Evolutionary conservation across 2,329 filamentous ascomycete species (phyloP), one percentile per base, ranked within the genome.

Genomic region (Hymenoscyphus albidus): DNA sequence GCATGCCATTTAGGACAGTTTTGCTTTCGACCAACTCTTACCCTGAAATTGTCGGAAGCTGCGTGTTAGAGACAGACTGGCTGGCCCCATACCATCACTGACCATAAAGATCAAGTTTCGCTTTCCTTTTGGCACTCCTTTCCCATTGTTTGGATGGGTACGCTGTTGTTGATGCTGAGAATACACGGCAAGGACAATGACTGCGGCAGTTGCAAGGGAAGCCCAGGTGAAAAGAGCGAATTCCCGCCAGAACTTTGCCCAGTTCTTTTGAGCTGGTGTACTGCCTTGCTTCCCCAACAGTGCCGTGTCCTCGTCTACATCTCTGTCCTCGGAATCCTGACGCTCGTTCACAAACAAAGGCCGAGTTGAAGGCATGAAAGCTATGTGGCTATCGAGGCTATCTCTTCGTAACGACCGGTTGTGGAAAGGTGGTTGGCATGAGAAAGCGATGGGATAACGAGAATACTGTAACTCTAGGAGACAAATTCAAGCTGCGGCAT

Each of bases 51-150:
- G 95, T 70, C 91, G 87, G 80, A 90, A 99, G 74, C 88, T 91
- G 64, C 95, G 85, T 6, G 95, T 97, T 75, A 99, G 78, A 32
- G 90, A 90, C 62, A 99, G 82, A 71, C 92, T 94, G 9, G 95
- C 92, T 7, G 95, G 95, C 0, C 95, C 95, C 95, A 99, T 99
- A 74, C 95, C 95, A 77, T 99, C 95, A 0, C 92, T 97, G 44
- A 99, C 94, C 95, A 99, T 99, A 81, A 99, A 98, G 72, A 99
- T 89, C 62, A 99, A 82, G 78, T 98, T 99, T 62, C 92, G 86
- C 82, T 98, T 99, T 61, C 87, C 86, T 35, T 73, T 78, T 63
- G 82, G 80, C 5, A 62, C 42, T 18, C 66, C 67, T 39, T 63
- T 64, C 44, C 13, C 58, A 56, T 67, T 65, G 35, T 69, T 73